Base-by-base conservation (phyloP, 192 early-diverging fungal species). In the Coemansia sp. region DNA sequence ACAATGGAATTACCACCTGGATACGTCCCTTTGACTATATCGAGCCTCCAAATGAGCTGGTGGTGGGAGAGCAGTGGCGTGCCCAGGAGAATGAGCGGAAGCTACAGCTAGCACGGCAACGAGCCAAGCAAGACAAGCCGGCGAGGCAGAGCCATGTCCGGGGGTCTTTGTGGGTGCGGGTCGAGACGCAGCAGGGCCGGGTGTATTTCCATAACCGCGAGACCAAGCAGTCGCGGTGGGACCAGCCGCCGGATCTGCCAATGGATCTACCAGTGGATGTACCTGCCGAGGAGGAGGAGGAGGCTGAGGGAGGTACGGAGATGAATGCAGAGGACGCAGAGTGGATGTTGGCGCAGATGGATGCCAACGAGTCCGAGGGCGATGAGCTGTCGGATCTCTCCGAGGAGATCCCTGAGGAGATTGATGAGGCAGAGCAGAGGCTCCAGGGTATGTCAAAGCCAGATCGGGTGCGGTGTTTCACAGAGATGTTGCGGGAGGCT, bases 271-370 rank as follows among this genome's bases (percentile, higher is more conserved):
- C 39, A 12, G n/a, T 12, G 8, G n/a, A 21, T 20, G 17, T 17
- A 11, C 18, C 23, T 10, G n/a, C 16, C 6, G 30, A 42, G 22
- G 21, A 59, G 12, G 6, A 44, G 1, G 32, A 37, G 13, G 26
- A 7, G 10, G 30, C 37, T 3, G 28, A 16, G 2, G 51, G 19
- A 13, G 62, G 62, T 5, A 62, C 59, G 0, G 70, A 73, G 29
- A 56, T 66, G 57, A 53, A 54, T 25, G 58, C 23, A 0, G 70
- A 73, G 14, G 70, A 73, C 21, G 70, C 63, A 2, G 70, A 73
- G 32, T 73, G 70, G 70, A 73, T 73, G 70, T 41, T 73, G 20
- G 45, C 54, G 21, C 62, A 73, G 39, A 73, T 73, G 62, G 46
- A 36, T 5, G 44, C 10, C 1, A 31, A 21, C 2, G 20, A 29